Conservation (phyloP, 139 green algal genomes). For the Coelastrella sp. region DNA sequence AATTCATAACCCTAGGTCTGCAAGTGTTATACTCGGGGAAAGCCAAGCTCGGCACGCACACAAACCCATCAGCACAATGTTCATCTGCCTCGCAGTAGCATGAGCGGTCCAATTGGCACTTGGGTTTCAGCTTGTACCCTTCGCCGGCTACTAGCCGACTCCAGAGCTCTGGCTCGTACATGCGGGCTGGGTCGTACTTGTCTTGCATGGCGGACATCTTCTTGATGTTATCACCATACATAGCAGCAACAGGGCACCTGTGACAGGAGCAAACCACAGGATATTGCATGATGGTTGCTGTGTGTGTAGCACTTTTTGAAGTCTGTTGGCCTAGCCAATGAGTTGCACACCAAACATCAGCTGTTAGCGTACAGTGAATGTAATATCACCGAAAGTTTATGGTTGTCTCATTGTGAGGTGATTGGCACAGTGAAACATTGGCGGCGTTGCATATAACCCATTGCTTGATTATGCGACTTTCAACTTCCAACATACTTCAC, state of each 20-base stretch:
- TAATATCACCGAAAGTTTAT: too few relatives aligned
- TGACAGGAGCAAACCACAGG: neutral
- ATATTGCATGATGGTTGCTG: neutral
- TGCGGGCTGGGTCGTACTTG: conserved; percentile 15
- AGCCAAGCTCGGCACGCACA: conserved; percentile 20
- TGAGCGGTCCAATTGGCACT: conserved; percentile 30
- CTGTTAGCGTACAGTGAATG: too few relatives aligned
- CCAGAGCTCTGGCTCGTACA: conserved; percentile 40
- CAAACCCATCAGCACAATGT: conserved; percentile 41
- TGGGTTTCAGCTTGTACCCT: conserved; percentile 12
- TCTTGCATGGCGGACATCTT: conserved; percentile 35
- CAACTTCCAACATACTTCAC: too few relatives aligned
- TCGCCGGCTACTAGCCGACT: neutral
- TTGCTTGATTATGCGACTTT: too few relatives aligned
- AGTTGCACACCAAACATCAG: too few relatives aligned
- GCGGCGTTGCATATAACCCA: too few relatives aligned
- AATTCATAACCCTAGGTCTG: conserved; percentile 44
- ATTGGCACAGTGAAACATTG: too few relatives aligned
- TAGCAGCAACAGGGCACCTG: conserved; percentile 26
- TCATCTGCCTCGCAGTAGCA: conserved; percentile 51
- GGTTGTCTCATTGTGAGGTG: too few relatives aligned
- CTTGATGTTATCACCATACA: conserved; percentile 20
- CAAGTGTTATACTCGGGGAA: conserved; percentile 43
- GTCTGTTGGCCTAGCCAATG: too few relatives aligned
- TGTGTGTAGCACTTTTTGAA: neutral